Evolutionary conservation across 2,329 filamentous ascomycete species (phyloP).

Genomic region (Penicillium sp.): DNA sequence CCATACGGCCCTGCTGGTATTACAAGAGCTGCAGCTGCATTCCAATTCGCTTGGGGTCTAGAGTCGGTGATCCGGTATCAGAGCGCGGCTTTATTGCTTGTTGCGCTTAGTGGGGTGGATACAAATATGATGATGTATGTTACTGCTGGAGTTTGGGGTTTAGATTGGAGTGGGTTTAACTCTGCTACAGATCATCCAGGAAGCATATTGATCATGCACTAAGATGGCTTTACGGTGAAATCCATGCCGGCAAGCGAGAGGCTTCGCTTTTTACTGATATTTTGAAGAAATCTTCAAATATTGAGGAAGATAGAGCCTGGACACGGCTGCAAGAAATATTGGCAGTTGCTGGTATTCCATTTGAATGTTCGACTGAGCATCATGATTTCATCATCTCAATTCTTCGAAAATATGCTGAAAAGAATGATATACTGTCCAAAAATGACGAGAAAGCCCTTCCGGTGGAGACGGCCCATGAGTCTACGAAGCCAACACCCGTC

Average conservation of each 20-base stretch:
- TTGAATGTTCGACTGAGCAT: constrained; percentile 11
- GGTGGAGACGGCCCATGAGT: neutral
- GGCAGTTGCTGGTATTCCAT: constrained; percentile 7
- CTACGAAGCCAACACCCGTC: neutral
- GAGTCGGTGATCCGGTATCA: constrained; percentile 12
- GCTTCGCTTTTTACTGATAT: neutral
- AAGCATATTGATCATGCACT: constrained; percentile 11
- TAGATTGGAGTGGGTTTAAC: neutral
- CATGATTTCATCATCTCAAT: constrained; percentile 13
- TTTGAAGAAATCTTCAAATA: neutral
- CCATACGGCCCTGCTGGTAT: constrained; percentile 7
- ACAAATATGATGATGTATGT: constrained; percentile 21
- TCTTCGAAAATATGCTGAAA: constrained; percentile 6
- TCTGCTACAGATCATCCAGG: constrained; percentile 13
- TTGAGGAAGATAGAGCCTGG: constrained; percentile 11
- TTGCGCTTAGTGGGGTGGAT: constrained; percentile 17
- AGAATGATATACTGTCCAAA: neutral
- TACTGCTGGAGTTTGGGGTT: neutral
- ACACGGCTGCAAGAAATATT: constrained; percentile 11
- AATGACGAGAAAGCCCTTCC: neutral
- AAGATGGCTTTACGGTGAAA: constrained; percentile 9
- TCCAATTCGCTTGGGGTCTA: neutral
- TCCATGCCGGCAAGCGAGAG: constrained; percentile 8
- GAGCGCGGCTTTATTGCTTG: constrained; percentile 13
- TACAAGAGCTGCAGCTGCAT: constrained; percentile 10